These are phyloP conservation scores for Coemansia sp. DNA, from an alignment of 192 early-diverging fungal genomes.

Conservation along the genomic window DNA sequence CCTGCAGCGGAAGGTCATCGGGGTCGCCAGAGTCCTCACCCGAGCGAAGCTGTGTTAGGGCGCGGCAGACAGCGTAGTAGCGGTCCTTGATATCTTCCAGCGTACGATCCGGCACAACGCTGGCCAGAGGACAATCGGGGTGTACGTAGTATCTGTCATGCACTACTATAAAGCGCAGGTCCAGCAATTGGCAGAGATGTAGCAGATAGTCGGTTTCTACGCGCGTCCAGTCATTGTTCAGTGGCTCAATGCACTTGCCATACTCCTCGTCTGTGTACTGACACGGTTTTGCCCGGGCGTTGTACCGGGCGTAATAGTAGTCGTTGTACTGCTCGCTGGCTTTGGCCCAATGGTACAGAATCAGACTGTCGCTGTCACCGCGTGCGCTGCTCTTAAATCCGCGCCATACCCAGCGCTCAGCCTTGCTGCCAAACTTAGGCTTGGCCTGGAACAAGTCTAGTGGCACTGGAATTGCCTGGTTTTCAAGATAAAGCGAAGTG, in stretches of 20 bases:
- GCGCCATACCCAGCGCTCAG: slow-evolving; percentile 64
- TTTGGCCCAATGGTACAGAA: slow-evolving; percentile 79
- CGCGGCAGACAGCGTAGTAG: slow-evolving; percentile 72
- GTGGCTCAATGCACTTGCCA: slow-evolving; percentile 61
- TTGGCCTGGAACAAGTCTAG: slow-evolving; percentile 64
- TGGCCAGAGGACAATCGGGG: slow-evolving; percentile 21
- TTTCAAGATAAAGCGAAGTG: slow-evolving; percentile 50
- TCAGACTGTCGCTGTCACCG: slow-evolving; percentile 61
- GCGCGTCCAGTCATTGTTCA: slow-evolving; percentile 76
- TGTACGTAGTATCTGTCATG: slow-evolving; percentile 73
- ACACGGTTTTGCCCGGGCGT: slow-evolving; percentile 67
- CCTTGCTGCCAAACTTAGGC: slow-evolving; percentile 68
- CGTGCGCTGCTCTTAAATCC: slow-evolving; percentile 79
- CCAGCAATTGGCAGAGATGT: slow-evolving; percentile 69
- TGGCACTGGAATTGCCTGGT: slow-evolving; percentile 43
- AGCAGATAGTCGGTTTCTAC: slow-evolving; percentile 87
- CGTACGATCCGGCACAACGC: slow-evolving; percentile 13
- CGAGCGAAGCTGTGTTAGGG: slow-evolving; percentile 63
- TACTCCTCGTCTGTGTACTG: slow-evolving; percentile 88
- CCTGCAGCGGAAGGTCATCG: slow-evolving; percentile 50
- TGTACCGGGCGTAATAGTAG: slow-evolving; percentile 78
- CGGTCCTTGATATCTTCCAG: slow-evolving; percentile 84
- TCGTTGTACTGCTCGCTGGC: slow-evolving; percentile 67
- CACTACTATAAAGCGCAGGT: slow-evolving; percentile 85
- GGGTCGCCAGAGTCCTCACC: slow-evolving; percentile 41